Evolutionary conservation across 768 basidiomycete species (phyloP).

Genomic region (Suillus sp.): DNA sequence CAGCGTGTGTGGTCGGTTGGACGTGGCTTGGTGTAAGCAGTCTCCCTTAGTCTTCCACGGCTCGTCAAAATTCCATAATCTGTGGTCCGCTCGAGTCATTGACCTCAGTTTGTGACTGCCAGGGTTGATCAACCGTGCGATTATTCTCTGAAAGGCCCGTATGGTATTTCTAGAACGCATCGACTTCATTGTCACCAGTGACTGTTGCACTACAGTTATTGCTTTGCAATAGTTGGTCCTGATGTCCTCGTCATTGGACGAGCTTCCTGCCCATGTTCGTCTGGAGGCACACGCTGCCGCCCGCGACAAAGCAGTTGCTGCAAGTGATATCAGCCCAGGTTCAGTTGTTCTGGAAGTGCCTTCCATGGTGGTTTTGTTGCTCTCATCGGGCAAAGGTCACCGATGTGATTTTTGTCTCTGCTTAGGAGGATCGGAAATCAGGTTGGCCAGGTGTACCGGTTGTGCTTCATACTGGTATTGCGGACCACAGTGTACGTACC

Average conservation of each 20-base stretch:
- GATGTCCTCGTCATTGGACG: constrained; percentile 2
- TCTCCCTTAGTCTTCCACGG: not conserved
- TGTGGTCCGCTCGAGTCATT: not conserved
- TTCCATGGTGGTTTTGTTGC: constrained; percentile 50
- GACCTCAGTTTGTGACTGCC: constrained; percentile 1
- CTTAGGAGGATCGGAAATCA: constrained; percentile 27
- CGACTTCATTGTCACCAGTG: not conserved
- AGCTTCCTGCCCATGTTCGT: constrained; percentile 19
- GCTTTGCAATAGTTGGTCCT: not conserved
- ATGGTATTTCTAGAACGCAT: not conserved
- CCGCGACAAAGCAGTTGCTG: constrained; percentile 53
- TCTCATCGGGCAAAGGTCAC: constrained; percentile 57
- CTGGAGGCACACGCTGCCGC: constrained; percentile 51
- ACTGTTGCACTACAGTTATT: not conserved
- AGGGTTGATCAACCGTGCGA: not conserved
- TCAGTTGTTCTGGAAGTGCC: constrained; percentile 46
- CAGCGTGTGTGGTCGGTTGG: not conserved
- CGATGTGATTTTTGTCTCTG: constrained; percentile 70
- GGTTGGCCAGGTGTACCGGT: constrained; percentile 60
- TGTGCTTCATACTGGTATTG: constrained; percentile 81
- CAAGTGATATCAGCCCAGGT: constrained; percentile 43
- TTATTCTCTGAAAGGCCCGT: not conserved
- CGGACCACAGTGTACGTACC: constrained; percentile 54
- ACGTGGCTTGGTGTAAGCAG: not conserved
- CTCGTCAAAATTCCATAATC: not conserved